A percentile compares a stretch with the other conserved stretches of the same genome.
Conservation (phyloP, 768 basidiomycete species). For the Butyriboletus loyo region DNA sequence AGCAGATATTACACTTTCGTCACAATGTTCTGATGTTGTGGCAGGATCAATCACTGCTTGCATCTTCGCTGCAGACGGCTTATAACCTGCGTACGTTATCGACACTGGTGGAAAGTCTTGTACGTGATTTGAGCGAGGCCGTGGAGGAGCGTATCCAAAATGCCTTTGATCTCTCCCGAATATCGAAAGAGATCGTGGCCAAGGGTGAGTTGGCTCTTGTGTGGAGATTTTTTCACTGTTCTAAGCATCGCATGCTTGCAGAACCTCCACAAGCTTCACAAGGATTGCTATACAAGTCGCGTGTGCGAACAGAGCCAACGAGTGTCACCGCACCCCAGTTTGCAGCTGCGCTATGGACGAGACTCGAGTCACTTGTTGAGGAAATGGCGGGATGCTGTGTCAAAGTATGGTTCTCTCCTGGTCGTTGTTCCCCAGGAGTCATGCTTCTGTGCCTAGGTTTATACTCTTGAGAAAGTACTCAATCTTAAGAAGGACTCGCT, state of each 20-base stretch:
- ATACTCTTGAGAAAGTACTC: conserved; percentile 92
- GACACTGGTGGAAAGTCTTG: conserved; percentile 72
- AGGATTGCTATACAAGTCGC: conserved; percentile 71
- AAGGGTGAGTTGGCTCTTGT: conserved; percentile 57
- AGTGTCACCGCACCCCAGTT: conserved; percentile 85
- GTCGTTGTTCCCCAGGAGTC: background rate
- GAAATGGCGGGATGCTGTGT: conserved; percentile 90
- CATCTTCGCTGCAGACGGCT: conserved; percentile 93
- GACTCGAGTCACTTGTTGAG: conserved; percentile 74
- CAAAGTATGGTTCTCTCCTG: conserved; percentile 49
- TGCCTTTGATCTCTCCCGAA: conserved; percentile 83
- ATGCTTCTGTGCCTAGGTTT: conserved; percentile 54
- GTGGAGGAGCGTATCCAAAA: conserved; percentile 77
- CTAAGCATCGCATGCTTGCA: background rate
- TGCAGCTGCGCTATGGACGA: conserved; percentile 49
- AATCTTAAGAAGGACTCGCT: conserved; percentile 81
- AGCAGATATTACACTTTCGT: background rate
- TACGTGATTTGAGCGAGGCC: conserved; percentile 76
- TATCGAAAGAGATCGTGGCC: conserved; percentile 79
- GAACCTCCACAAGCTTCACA: conserved; percentile 28
- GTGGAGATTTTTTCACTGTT: background rate
- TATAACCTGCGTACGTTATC: conserved; percentile 88
- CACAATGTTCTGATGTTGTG: background rate
- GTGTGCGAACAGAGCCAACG: conserved; percentile 88
- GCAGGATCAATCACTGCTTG: conserved; percentile 87